phyloP scores from a whole-genome alignment of 768 basidiomycete species.

The Clathrus columnatus region DNA sequence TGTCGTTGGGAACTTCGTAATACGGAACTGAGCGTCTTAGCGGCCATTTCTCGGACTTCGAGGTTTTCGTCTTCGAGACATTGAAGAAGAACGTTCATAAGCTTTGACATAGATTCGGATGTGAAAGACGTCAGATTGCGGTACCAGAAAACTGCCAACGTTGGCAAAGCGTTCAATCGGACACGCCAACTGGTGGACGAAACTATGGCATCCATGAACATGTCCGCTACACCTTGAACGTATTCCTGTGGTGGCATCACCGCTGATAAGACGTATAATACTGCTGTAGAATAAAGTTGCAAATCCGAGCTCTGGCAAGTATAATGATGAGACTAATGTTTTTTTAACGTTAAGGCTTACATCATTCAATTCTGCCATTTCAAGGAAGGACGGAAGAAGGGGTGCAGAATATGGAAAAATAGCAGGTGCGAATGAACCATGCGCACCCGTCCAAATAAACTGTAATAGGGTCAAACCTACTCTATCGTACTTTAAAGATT shows the following conservation, averaged over 20 bases:
- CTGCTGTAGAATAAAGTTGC: constrained; percentile 70
- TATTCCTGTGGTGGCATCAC: constrained; percentile 65
- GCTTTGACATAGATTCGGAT: constrained; percentile 51
- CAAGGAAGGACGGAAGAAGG: constrained; percentile 57
- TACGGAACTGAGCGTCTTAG: constrained; percentile 76
- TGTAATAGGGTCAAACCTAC: constrained; percentile 72
- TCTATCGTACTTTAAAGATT: constrained; percentile 62
- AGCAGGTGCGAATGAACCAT: constrained; percentile 64
- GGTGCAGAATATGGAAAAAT: constrained; percentile 71
- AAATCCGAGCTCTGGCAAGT: constrained; percentile 48
- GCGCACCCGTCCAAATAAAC: constrained; percentile 73
- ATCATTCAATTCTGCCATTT: constrained; percentile 86
- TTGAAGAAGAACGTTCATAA: constrained; percentile 77
- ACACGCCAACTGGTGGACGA: constrained; percentile 89
- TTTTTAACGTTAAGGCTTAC: constrained; percentile 5
- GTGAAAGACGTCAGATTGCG: constrained; percentile 76
- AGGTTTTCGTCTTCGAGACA: constrained; percentile 87
- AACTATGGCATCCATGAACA: constrained; percentile 64
- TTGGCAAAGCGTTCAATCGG: constrained; percentile 79
- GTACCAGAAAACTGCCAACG: constrained; percentile 85
- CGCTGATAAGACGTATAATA: constrained; percentile 75
- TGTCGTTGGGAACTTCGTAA: constrained; percentile 86
- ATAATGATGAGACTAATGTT: constrained; percentile 8
- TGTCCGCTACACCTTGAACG: constrained; percentile 48
- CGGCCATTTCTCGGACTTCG: constrained; percentile 88